Conservation (phyloP, 768 basidiomycete species). For the Suillus subalutaceus region DNA sequence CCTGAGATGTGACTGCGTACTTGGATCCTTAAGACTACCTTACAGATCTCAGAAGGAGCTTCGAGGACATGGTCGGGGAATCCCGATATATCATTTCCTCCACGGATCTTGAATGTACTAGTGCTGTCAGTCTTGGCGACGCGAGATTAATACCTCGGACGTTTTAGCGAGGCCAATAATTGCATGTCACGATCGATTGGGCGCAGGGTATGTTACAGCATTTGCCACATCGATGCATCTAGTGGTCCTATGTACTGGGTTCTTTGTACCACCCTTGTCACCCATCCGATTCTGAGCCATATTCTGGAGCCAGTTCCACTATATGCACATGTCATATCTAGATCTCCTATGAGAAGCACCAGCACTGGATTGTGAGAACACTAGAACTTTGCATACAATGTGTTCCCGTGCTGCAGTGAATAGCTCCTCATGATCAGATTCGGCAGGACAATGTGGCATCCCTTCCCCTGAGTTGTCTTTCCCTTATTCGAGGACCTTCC, state of each 20-base stretch:
- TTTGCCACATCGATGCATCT: neutral
- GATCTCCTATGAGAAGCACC: neutral
- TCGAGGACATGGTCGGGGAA: neutral
- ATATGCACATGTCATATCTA: neutral
- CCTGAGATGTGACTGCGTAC: too few relatives aligned
- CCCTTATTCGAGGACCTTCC: constrained; percentile 2
- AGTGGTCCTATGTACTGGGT: too few relatives aligned
- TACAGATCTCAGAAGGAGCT: neutral
- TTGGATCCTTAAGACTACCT: too few relatives aligned
- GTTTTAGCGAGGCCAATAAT: neutral
- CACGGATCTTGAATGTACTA: neutral
- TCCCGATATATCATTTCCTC: neutral
- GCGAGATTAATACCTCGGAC: neutral
- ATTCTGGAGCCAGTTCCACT: neutral
- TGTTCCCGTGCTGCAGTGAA: neutral
- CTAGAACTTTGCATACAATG: neutral
- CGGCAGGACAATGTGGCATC: neutral
- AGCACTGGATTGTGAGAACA: neutral
- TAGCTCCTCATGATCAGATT: neutral
- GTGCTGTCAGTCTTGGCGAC: neutral
- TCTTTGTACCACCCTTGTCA: neutral
- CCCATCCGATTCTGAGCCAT: too few relatives aligned
- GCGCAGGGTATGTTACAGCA: constrained; percentile 1
- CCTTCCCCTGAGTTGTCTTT: neutral
- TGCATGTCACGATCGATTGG: neutral